Percentiles rank a stretch among this genome's conserved stretches.
Evolutionary conservation across 371 early-diverging fungal species (phyloP).

Genomic region (Mortierella sp.): DNA sequence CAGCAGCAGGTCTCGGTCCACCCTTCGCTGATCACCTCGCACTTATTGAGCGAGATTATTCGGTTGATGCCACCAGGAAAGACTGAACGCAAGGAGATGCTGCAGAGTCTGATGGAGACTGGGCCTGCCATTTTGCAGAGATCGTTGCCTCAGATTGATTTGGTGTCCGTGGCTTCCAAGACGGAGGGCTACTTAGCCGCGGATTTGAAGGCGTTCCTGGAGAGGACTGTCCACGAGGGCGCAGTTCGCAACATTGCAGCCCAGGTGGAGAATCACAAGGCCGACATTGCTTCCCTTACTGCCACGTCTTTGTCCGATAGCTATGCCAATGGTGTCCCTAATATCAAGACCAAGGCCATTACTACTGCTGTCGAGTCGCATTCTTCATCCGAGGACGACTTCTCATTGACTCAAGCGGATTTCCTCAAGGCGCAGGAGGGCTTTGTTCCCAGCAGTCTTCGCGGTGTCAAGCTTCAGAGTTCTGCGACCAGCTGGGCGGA

Average conservation of each 20-base stretch:
- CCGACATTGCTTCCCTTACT: constrained; percentile 4
- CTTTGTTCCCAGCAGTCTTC: constrained; percentile 85
- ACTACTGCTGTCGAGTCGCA: not conserved
- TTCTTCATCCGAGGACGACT: constrained; percentile 35
- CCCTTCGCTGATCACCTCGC: constrained; percentile 70
- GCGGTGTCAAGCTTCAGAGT: constrained; percentile 85
- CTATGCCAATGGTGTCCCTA: not conserved
- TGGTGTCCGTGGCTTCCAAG: constrained; percentile 79
- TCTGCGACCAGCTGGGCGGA: constrained; percentile 89
- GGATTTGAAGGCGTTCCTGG: constrained; percentile 84
- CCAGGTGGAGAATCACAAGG: constrained; percentile 42
- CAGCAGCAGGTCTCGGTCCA: constrained; percentile 80
- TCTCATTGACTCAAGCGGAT: constrained; percentile 71
- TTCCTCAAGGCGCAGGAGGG: constrained; percentile 81
- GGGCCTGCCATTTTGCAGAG: constrained; percentile 55
- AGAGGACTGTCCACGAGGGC: constrained; percentile 87
- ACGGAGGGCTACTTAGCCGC: constrained; percentile 94
- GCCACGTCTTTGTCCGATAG: not conserved
- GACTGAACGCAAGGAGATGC: constrained; percentile 71
- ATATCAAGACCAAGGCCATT: not conserved
- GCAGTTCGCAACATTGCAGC: constrained; percentile 75
- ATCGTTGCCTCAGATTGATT: constrained; percentile 66
- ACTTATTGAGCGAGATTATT: constrained; percentile 76
- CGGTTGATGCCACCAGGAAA: constrained; percentile 80
- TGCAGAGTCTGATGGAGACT: constrained; percentile 46